Evolutionary conservation across 2,329 filamentous ascomycete genomes (phyloP).

Genomic region (Cladophialophora yegresii): DNA sequence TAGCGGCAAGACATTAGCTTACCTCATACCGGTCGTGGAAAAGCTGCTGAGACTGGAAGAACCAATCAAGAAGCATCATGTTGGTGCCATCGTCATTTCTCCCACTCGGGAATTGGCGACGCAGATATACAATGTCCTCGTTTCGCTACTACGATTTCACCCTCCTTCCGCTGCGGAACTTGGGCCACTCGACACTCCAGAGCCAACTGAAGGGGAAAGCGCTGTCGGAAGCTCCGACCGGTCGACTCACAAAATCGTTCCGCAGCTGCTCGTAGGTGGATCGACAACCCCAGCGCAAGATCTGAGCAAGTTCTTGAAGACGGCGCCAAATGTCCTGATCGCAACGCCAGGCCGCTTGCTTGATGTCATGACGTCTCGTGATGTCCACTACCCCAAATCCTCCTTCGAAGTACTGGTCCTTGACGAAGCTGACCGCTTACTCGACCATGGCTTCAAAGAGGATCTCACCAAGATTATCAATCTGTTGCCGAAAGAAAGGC

Average conservation of each 20-base stretch:
- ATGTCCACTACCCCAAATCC: slow-evolving; percentile 83
- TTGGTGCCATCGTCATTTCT: slow-evolving; percentile 87
- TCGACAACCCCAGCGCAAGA: slow-evolving; percentile 81
- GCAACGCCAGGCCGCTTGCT: slow-evolving; percentile 87
- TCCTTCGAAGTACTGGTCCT: slow-evolving; percentile 90
- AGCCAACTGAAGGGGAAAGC: slow-evolving; percentile 42
- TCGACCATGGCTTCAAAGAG: slow-evolving; percentile 92
- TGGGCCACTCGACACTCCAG: slow-evolving; percentile 44
- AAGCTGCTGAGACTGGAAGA: slow-evolving; percentile 77
- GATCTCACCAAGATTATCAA: slow-evolving; percentile 75
- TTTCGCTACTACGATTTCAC: slow-evolving; percentile 79
- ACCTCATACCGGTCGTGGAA: slow-evolving; percentile 79
- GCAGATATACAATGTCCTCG: slow-evolving; percentile 82
- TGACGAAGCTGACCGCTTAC: slow-evolving; percentile 88
- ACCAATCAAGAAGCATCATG: slow-evolving; percentile 82
- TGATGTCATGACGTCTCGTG: slow-evolving; percentile 79
- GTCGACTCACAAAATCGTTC: slow-evolving; percentile 65
- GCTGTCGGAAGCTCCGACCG: slow-evolving; percentile 20
- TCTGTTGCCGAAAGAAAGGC: slow-evolving; percentile 83
- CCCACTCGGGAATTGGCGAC: slow-evolving; percentile 88
- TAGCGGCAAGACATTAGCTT: slow-evolving; percentile 86
- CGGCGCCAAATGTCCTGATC: slow-evolving; percentile 84
- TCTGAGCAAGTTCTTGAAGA: slow-evolving; percentile 77
- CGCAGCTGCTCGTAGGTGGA: slow-evolving; percentile 86
- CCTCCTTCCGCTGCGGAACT: slow-evolving; percentile 64